phyloP scores from a whole-genome alignment of 176 grass and related monocot genomes.

The Pontederia crassipes region DNA sequence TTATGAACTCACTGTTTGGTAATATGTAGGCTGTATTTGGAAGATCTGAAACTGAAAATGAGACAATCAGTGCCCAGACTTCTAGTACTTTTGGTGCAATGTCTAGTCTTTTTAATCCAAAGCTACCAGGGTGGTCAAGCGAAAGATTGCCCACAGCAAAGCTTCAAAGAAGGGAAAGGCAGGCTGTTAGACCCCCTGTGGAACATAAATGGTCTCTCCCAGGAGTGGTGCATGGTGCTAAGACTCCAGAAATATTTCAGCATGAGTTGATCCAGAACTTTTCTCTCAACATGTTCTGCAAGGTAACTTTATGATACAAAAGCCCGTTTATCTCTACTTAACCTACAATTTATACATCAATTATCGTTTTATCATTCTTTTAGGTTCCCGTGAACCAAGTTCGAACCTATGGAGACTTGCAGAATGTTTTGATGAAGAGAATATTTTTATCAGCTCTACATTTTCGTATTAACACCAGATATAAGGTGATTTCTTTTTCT shows the following conservation, averaged over 20 bases:
- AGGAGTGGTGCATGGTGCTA: conserved; percentile 37
- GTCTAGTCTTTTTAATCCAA: conserved; percentile 80
- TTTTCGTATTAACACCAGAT: conserved; percentile 98
- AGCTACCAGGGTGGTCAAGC: conserved; percentile 51
- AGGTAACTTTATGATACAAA: conserved; percentile 37
- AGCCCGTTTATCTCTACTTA: not conserved
- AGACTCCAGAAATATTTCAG: conserved; percentile 82
- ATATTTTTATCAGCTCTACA: conserved; percentile 93
- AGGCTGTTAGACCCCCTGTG: conserved; percentile 75
- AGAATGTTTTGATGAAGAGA: conserved; percentile 89
- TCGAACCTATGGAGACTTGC: conserved; percentile 66
- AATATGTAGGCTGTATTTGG: conserved; percentile 60
- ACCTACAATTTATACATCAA: too few species aligned
- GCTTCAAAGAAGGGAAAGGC: conserved; percentile 63
- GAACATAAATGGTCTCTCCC: conserved; percentile 89
- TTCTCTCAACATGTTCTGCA: conserved; percentile 98
- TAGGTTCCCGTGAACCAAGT: conserved; percentile 82
- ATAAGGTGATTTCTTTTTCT: conserved; percentile 49
- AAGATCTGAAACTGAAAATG: conserved; percentile 38
- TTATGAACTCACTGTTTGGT: conserved; percentile 6
- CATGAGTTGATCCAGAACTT: conserved; percentile 95
- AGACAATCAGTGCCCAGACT: conserved; percentile 22
- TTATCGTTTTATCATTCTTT: not conserved
- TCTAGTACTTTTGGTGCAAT: conserved; percentile 68
- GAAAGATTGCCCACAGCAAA: conserved; percentile 45